Conservation (phyloP, 1,284 basidiomycete genomes). For the Naganishia liquefaciens region DNA sequence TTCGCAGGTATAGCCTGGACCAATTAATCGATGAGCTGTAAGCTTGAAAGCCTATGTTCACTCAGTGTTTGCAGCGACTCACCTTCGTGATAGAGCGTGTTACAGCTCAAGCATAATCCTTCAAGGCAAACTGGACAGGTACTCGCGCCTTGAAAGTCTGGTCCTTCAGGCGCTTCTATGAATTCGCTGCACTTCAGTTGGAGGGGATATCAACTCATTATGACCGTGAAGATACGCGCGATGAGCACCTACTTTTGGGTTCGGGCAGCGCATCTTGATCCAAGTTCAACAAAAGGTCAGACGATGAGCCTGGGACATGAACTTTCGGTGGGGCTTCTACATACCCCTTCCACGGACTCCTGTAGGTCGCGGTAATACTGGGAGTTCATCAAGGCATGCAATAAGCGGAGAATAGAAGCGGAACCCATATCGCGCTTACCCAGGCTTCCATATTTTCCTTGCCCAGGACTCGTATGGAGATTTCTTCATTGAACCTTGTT, state of each 20-base stretch:
- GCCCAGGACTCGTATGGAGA: slow-evolving; percentile 12
- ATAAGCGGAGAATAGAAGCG: not conserved
- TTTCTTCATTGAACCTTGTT: slow-evolving; percentile 8
- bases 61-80: not conserved
- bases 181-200: slow-evolving; percentile 12
- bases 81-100: slow-evolving; percentile 21
- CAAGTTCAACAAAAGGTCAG: too few species aligned
- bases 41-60: not conserved
- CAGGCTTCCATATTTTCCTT: slow-evolving; percentile 15
- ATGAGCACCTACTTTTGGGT: slow-evolving; percentile 2
- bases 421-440: not conserved
- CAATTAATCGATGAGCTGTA: not conserved
- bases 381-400: not conserved
- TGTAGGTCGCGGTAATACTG: slow-evolving; percentile 22
- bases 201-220: not conserved
- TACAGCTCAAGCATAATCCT: slow-evolving; percentile 20
- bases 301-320: too few species aligned
- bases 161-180: slow-evolving; percentile 14
- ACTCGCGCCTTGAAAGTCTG: slow-evolving; percentile 10
- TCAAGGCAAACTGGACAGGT: slow-evolving; percentile 13
- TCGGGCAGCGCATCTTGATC: slow-evolving; percentile 9
- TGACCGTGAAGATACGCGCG: not conserved
- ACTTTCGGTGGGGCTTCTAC: not conserved
- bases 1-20: slow-evolving; percentile 13
- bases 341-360: slow-evolving; percentile 13